Base-by-base conservation (phyloP, 768 basidiomycete genomes). In the Termitomyces sp. region DNA sequence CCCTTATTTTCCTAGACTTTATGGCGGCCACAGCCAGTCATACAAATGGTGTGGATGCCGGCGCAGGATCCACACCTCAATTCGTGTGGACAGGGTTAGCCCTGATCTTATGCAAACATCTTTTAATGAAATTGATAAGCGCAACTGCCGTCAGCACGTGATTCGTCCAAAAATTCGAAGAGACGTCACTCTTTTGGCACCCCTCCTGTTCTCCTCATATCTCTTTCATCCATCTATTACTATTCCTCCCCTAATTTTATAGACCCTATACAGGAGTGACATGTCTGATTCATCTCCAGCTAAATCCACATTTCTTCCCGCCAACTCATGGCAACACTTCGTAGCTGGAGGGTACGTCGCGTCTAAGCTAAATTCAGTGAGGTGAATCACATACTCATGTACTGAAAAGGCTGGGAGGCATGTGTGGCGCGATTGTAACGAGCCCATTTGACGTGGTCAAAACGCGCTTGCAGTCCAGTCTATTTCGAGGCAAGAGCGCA, bases 381-480 rank as follows among this genome's bases (percentile, higher is more conserved):
- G 10, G 46, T 45, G 4, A 32, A 40, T n/a, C 57, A 36, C 43
- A 38, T 42, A 54, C 15, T 49, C 48, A 61, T n/a, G 62, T 32
- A 3, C 17, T 37, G 10, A 4, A 36, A 57, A 98, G 96, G 25
- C 78, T 98, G n/a, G 97, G 96, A 29, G 97, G 96, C 43, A 96
- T 98, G 95, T 93, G 92, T 69, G 97, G 96, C 38, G 94, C 95
- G 15, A 90, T 97, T 62, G 88, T 98, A 3, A 99, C 96, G 0
- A 94, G 93, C 47, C 96, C 96, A 0, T 96, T 99, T 68, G 96
- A 99, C 74, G 94, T 99, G 40, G 95, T 98, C 64, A 98, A 98
- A 77, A 99, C 96, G 48, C 89, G 96, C 4, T 79, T 98, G 8
- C 96, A 99, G 76, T 96, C 94, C 2, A 88, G 88, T 74, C 77